phyloP scores from a whole-genome alignment of 2,329 filamentous ascomycete genomes.

The Sporothrix luriei region DNA sequence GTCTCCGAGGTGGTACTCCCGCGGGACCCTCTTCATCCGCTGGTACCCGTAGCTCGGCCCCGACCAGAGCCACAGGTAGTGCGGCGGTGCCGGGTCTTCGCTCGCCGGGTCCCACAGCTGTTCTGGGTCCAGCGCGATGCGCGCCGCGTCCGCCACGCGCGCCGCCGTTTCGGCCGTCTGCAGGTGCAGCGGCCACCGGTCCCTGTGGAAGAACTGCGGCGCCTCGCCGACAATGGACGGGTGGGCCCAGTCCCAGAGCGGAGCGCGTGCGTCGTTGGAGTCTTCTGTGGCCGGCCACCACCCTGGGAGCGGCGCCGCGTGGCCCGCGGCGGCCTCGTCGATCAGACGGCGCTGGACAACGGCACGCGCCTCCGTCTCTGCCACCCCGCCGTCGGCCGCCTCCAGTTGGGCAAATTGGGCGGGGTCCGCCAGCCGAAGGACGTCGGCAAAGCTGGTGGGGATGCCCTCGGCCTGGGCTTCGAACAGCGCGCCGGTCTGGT shows the following conservation, averaged over 20 bases:
- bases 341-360: slow-evolving; percentile 48
- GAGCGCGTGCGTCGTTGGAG: slow-evolving; percentile 24
- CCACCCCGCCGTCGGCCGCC: slow-evolving; percentile 27
- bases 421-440: slow-evolving; percentile 44
- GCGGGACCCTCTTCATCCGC: slow-evolving; percentile 37
- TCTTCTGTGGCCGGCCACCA: slow-evolving; percentile 40
- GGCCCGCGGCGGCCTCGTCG: slow-evolving; percentile 49
- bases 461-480: slow-evolving; percentile 24
- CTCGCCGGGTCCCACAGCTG: slow-evolving; percentile 40
- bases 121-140: slow-evolving; percentile 33
- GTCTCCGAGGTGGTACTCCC: slow-evolving; percentile 46
- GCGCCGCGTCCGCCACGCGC: background rate
- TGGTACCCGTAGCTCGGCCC: slow-evolving; percentile 36
- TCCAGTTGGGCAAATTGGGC: slow-evolving; percentile 21
- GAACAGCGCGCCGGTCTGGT: background rate
- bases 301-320: slow-evolving; percentile 46
- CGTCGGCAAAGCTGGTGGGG: slow-evolving; percentile 37
- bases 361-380: slow-evolving; percentile 36
- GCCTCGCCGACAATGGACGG: slow-evolving; percentile 37
- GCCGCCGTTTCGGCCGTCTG: slow-evolving; percentile 43
- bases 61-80: slow-evolving; percentile 36
- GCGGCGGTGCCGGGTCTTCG: slow-evolving; percentile 38
- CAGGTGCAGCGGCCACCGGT: slow-evolving; percentile 53
- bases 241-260: slow-evolving; percentile 46
- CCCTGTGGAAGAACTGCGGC: slow-evolving; percentile 49